Conservation (phyloP, 2,329 filamentous ascomycete species). For the Blastomyces emzantsi region DNA sequence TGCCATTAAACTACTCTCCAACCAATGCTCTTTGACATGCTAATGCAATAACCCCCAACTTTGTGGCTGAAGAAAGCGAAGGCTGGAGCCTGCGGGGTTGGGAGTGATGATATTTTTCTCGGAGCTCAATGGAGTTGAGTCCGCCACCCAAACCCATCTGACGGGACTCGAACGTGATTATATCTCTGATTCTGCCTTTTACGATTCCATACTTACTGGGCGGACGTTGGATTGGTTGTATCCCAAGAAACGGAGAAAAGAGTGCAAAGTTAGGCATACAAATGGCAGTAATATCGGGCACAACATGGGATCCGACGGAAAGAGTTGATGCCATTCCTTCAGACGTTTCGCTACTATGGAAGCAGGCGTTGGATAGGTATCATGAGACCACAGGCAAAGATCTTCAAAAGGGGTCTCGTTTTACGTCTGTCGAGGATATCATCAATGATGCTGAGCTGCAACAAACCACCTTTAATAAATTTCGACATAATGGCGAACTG, state of each 20-base stretch:
- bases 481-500: slow-evolving; percentile 1
- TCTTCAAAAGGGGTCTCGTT: not conserved
- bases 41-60: not conserved
- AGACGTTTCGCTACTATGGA: not conserved
- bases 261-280: not conserved
- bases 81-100: not conserved
- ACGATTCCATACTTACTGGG: not conserved
- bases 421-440: not conserved
- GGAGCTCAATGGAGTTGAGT: not conserved
- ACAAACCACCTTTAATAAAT: not conserved
- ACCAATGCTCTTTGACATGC: not conserved
- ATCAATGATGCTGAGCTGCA: not conserved
- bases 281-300: not conserved
- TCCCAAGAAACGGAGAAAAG: not conserved
- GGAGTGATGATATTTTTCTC: not conserved
- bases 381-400: not conserved
- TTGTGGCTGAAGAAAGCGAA: not conserved
- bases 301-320: not conserved
- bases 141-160: not conserved
- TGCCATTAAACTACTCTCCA: not conserved
- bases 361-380: not conserved
- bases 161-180: not conserved
- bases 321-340: not conserved
- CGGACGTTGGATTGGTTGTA: not conserved
- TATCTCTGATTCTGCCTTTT: not conserved